These are phyloP conservation scores for Populus tremula DNA, from an alignment of 345 rosid species.

Conservation along the genomic window DNA sequence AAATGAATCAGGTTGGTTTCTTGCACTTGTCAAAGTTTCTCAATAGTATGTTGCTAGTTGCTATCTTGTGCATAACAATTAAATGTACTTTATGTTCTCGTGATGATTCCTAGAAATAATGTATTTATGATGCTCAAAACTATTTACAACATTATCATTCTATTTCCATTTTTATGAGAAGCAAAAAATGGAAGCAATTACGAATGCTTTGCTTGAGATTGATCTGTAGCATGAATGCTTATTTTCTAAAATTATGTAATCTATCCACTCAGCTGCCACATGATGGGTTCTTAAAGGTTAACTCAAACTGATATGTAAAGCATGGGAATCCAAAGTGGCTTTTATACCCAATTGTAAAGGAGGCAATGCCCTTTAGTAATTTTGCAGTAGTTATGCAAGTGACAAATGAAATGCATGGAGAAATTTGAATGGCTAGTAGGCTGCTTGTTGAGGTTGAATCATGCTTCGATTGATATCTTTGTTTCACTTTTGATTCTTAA, in stretches of 20 bases:
- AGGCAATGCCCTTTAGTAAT: no score
- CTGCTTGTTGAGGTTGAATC: no score
- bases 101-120: not conserved
- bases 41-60: not conserved
- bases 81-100: not conserved
- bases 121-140: not conserved
- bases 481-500: no score
- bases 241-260: not conserved
- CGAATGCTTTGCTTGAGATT: not conserved
- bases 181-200: not conserved
- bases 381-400: no score
- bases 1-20: slow-evolving; percentile 89
- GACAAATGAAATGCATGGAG: no score
- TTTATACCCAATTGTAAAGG: no score
- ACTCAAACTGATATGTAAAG: not conserved
- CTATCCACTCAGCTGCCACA: not conserved
- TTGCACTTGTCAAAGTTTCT: not conserved
- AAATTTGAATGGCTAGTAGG: no score
- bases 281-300: no score
- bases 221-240: not conserved
- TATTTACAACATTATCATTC: not conserved
- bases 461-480: no score
- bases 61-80: not conserved
- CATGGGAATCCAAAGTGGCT: not conserved
- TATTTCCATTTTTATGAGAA: not conserved